These are phyloP conservation scores for Venturia effusa DNA, from an alignment of 2,329 filamentous ascomycete genomes.

Conservation along the genomic window DNA sequence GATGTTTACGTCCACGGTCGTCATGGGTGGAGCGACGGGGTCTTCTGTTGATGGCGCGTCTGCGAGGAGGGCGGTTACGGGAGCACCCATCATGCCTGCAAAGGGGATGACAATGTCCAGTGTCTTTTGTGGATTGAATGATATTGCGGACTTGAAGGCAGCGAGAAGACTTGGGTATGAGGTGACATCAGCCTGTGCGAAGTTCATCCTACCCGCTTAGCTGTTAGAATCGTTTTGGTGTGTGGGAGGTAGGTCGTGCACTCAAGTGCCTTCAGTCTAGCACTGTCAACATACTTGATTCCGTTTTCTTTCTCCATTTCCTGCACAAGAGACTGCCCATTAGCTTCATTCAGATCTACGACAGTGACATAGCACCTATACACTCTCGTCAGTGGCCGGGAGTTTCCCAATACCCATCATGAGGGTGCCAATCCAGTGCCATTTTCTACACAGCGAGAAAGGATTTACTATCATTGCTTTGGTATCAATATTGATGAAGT, in stretches of 20 bases:
- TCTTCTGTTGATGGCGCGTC: conserved; percentile 16
- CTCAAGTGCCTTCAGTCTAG: too few relatives aligned
- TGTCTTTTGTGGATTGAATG: conserved; percentile 17
- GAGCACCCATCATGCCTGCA: conserved; percentile 20
- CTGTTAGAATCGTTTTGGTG: too few relatives aligned
- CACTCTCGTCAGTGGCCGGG: not conserved
- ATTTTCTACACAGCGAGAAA: too few relatives aligned
- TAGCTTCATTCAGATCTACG: conserved; percentile 17
- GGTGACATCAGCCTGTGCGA: conserved; percentile 22
- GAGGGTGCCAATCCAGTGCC: too few relatives aligned
- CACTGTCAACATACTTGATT: not conserved
- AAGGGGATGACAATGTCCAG: conserved; percentile 23
- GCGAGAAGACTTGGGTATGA: conserved; percentile 19
- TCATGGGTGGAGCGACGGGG: conserved; percentile 18
- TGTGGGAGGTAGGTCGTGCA: too few relatives aligned
- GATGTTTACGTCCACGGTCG: conserved; percentile 15
- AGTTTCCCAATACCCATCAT: too few relatives aligned
- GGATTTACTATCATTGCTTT: too few relatives aligned
- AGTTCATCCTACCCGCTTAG: conserved; percentile 17
- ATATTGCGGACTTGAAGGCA: conserved; percentile 22
- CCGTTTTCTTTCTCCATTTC: not conserved
- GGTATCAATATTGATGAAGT: too few relatives aligned
- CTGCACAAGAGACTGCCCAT: not conserved
- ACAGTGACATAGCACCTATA: conserved; percentile 19
- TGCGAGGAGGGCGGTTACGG: conserved; percentile 12